These are phyloP conservation scores for Adenanthera pavonina DNA, from an alignment of 306 rosid genomes.

Conservation along the genomic window DNA sequence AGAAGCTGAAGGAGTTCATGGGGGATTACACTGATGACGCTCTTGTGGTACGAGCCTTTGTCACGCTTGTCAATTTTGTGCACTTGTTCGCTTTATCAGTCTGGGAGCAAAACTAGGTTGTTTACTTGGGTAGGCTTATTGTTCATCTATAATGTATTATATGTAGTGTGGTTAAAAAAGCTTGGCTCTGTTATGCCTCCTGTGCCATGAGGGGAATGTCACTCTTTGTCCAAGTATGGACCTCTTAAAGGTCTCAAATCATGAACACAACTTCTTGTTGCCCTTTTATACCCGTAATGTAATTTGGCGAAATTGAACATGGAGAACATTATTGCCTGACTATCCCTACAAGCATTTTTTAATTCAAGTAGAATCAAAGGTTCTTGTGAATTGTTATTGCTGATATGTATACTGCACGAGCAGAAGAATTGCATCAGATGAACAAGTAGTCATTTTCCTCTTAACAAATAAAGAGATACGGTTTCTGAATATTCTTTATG, in stretches of 20 bases:
- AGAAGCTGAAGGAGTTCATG: constrained; percentile 92
- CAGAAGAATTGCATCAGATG: constrained; percentile 9
- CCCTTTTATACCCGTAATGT: background rate
- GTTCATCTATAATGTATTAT: background rate
- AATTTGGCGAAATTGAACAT: constrained; percentile 26
- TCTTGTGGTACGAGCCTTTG: constrained; percentile 77
- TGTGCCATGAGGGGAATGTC: background rate
- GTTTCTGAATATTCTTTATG: constrained; percentile 21
- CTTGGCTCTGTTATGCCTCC: background rate
- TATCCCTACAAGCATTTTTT: background rate
- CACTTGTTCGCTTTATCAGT: constrained; percentile 8
- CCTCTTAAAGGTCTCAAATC: constrained; percentile 1
- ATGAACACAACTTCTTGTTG: constrained; percentile 12
- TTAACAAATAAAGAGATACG: background rate
- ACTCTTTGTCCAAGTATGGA: background rate
- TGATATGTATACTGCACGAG: background rate
- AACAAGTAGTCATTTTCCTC: background rate
- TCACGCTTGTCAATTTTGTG: constrained; percentile 16
- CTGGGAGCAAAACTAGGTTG: background rate
- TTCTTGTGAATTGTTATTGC: background rate
- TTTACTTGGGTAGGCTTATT: background rate
- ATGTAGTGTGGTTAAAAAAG: background rate
- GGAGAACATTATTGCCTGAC: background rate
- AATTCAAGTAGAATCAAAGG: background rate
- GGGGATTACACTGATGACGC: constrained; percentile 96